Evolutionary conservation across 2,329 filamentous ascomycete genomes (phyloP).

Genomic region (Botryotinia convoluta): DNA sequence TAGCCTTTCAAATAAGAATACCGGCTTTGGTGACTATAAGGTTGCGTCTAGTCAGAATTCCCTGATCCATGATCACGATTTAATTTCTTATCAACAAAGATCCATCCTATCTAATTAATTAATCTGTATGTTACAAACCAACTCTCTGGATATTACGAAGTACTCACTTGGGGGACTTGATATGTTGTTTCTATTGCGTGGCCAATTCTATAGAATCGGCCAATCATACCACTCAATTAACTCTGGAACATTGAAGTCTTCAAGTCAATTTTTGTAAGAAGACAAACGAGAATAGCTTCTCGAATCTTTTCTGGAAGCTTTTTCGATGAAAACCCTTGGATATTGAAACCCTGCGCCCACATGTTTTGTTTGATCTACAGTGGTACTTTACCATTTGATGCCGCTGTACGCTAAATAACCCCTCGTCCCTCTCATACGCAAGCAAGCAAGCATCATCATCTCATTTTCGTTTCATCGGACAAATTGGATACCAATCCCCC

Average conservation of each 20-base stretch:
- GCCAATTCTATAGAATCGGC: background rate
- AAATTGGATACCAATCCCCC: background rate
- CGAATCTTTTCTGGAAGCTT: constrained; percentile 11
- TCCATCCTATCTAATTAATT: background rate
- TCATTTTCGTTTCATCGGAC: background rate
- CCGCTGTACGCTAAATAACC: background rate
- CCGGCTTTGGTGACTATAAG: background rate
- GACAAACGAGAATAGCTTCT: constrained; percentile 2
- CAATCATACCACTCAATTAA: background rate
- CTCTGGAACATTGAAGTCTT: background rate
- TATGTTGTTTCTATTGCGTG: background rate
- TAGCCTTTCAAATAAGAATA: background rate
- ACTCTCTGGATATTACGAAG: background rate
- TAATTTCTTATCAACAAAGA: background rate
- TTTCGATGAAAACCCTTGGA: background rate
- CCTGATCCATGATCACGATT: constrained; percentile 5
- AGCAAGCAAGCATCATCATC: constrained; percentile 3
- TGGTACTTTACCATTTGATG: constrained; percentile 2
- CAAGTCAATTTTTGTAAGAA: background rate
- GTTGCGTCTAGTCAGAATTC: background rate
- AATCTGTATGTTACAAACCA: background rate
- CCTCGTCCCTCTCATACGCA: background rate
- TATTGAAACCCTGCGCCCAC: constrained; percentile 12
- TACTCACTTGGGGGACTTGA: background rate
- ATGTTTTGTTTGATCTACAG: constrained; percentile 16